Evolutionary conservation across 208 protist species (phyloP).

Genomic region (Leishmania gerbilli): DNA sequence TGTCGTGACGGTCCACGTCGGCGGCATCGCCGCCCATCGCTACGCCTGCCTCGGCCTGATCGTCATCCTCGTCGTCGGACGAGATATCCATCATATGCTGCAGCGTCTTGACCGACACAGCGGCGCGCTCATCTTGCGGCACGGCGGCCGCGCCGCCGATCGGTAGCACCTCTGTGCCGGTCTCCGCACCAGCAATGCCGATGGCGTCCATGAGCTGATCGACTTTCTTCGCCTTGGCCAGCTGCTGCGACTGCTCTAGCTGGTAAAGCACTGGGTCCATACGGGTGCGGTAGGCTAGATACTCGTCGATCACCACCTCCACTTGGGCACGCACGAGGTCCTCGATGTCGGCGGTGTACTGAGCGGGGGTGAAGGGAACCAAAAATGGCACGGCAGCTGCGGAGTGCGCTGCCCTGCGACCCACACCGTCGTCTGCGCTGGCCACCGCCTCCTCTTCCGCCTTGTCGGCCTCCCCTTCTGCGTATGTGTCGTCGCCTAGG

Average conservation of each 20-base stretch:
- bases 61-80: slow-evolving; percentile 34
- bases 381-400: slow-evolving; percentile 25
- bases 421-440: not conserved
- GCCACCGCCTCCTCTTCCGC: not conserved
- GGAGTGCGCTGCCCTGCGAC: not conserved
- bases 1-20: slow-evolving; percentile 43
- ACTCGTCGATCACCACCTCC: slow-evolving; percentile 66
- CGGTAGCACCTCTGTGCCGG: slow-evolving; percentile 11
- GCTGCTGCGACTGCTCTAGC: slow-evolving; percentile 51
- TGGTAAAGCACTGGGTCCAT: slow-evolving; percentile 71
- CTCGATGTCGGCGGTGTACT: slow-evolving; percentile 59
- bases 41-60: slow-evolving; percentile 14
- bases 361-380: slow-evolving; percentile 60
- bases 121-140: not conserved
- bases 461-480: not conserved
- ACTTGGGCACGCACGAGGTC: slow-evolving; percentile 74
- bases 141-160: not conserved
- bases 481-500: slow-evolving; percentile 4
- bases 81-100: slow-evolving; percentile 25
- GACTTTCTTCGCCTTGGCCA: slow-evolving; percentile 40
- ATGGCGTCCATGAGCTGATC: slow-evolving; percentile 64
- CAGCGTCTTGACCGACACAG: not conserved
- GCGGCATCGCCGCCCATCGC: slow-evolving; percentile 9
- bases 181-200: slow-evolving; percentile 23
- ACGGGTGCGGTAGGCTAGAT: slow-evolving; percentile 66